Conservation (phyloP, 2,329 filamentous ascomycete species). For the Cladorrhinum sp. region DNA sequence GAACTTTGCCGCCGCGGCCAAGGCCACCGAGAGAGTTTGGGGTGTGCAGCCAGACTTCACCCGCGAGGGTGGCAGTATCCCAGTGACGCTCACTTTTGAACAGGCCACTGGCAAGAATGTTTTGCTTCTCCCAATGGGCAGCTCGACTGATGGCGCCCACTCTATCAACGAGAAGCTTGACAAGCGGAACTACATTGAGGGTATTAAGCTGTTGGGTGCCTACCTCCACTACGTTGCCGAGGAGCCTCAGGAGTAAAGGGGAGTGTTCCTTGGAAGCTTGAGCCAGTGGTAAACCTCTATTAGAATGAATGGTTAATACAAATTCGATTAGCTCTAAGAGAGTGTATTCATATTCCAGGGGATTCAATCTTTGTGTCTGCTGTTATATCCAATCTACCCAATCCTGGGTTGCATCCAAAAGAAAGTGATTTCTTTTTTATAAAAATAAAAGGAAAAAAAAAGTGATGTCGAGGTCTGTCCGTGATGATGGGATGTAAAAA, state of each 20-base stretch:
- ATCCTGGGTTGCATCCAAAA: too few species aligned
- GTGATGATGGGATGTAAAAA: not conserved
- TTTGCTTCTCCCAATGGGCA: slow-evolving; percentile 91
- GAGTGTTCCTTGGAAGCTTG: not conserved
- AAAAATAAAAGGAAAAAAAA: too few species aligned
- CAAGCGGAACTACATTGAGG: slow-evolving; percentile 96
- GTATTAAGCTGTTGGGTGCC: slow-evolving; percentile 89
- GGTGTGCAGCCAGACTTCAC: slow-evolving; percentile 92
- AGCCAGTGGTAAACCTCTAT: not conserved
- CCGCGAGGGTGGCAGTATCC: slow-evolving; percentile 93
- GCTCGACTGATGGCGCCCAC: slow-evolving; percentile 92
- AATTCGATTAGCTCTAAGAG: not conserved
- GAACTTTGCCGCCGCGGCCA: slow-evolving; percentile 93
- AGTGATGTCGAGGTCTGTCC: too few species aligned
- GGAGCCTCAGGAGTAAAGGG: slow-evolving; percentile 57
- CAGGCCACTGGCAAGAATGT: slow-evolving; percentile 98
- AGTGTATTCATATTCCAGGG: too few species aligned
- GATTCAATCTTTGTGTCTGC: slow-evolving; percentile 6
- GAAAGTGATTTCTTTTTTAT: too few species aligned
- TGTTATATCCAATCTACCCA: not conserved
- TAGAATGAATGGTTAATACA: not conserved
- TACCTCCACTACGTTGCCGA: slow-evolving; percentile 96
- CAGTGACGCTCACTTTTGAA: slow-evolving; percentile 95
- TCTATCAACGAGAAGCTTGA: slow-evolving; percentile 99
- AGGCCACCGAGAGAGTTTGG: slow-evolving; percentile 95